Conservation (phyloP, 1,284 basidiomycete species). For the Fereydounia khargensis region DNA sequence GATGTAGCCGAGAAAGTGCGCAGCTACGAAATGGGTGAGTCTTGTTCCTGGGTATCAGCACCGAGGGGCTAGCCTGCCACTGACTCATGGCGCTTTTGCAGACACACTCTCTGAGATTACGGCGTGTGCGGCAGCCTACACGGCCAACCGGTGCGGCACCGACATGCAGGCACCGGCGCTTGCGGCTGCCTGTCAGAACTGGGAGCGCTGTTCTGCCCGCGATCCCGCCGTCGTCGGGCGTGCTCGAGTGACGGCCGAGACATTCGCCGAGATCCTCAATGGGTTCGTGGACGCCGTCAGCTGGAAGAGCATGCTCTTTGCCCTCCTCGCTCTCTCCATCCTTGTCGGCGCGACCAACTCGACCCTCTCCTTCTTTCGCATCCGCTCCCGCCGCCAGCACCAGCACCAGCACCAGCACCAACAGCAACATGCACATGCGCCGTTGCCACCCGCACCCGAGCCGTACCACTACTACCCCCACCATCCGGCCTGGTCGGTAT, state of each 20-base stretch:
- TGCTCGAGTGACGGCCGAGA: slow-evolving; percentile 84
- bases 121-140: slow-evolving; percentile 34
- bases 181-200: slow-evolving; percentile 58
- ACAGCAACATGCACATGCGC: neutral
- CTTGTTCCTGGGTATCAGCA: neutral
- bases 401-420: neutral
- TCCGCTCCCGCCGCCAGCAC: slow-evolving; percentile 15
- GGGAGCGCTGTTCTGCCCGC: slow-evolving; percentile 95
- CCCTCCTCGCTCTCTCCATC: slow-evolving; percentile 46
- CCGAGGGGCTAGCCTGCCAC: neutral
- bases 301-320: slow-evolving; percentile 81
- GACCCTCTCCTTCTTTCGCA: slow-evolving; percentile 49
- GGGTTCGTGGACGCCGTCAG: slow-evolving; percentile 94
- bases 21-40: slow-evolving; percentile 80
- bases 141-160: slow-evolving; percentile 45
- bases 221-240: slow-evolving; percentile 86
- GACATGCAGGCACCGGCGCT: slow-evolving; percentile 47
- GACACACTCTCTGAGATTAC: slow-evolving; percentile 49
- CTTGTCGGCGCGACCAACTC: slow-evolving; percentile 52
- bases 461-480: neutral
- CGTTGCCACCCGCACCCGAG: slow-evolving; percentile 1
- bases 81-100: neutral
- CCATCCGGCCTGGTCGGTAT: neutral
- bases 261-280: slow-evolving; percentile 92
- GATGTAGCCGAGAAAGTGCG: slow-evolving; percentile 86